Evolutionary conservation across 345 rosid species (phyloP).

Genomic region (Pistacia vera): DNA sequence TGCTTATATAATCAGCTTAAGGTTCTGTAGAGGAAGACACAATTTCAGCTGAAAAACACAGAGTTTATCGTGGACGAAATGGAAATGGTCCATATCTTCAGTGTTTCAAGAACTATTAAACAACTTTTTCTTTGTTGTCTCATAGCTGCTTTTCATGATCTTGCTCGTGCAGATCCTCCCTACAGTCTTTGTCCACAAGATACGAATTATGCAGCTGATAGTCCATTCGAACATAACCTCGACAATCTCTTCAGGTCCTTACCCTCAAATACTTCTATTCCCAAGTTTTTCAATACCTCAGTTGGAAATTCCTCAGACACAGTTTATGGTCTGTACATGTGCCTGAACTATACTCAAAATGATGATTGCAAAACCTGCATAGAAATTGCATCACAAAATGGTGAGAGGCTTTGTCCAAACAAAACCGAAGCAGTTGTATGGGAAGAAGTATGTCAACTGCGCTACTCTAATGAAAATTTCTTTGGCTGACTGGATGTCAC

Average conservation of each 20-base stretch:
- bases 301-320: conserved; percentile 17
- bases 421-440: conserved; percentile 30
- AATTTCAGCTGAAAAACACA: too few species aligned
- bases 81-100: background rate
- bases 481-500: conserved; percentile 28
- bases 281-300: conserved; percentile 13
- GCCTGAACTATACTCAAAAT: conserved; percentile 28
- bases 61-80: too few species aligned
- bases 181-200: conserved; percentile 9
- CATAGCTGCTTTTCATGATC: background rate
- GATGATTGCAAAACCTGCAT: conserved; percentile 25
- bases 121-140: background rate
- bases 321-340: conserved; percentile 39
- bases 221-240: conserved; percentile 15
- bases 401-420: conserved; percentile 27
- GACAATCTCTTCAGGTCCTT: background rate
- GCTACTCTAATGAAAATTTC: conserved; percentile 31
- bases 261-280: conserved; percentile 20
- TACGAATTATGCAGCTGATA: background rate
- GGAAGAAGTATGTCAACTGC: conserved; percentile 43
- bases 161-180: conserved; percentile 26
- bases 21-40: too few species aligned
- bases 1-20: too few species aligned
- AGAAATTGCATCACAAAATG: background rate
- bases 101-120: conserved; percentile 1